Percentiles rank a stretch among this genome's conserved stretches.
These are phyloP conservation scores for Pythium periplocum DNA, from an alignment of 352 stramenopile genomes.

Conservation along the genomic window DNA sequence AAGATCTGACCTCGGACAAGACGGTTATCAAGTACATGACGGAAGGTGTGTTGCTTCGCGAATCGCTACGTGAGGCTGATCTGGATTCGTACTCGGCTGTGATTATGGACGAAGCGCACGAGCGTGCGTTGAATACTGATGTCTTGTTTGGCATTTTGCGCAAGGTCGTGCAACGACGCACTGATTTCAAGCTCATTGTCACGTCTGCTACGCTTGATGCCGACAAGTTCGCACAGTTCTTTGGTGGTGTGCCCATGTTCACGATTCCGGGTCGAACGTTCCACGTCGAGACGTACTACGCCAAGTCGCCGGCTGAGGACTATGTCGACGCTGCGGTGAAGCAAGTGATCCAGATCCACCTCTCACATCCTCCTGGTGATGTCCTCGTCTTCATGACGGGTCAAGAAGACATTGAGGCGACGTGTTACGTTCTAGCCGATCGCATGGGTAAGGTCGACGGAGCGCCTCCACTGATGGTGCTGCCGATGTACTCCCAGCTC, in stretches of 20 bases:
- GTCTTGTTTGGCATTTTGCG: conserved; percentile 92
- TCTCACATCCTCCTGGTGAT: conserved; percentile 95
- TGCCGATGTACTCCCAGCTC: conserved; percentile 99
- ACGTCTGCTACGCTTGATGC: conserved; percentile 97
- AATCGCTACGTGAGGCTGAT: conserved; percentile 89
- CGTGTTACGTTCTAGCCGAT: conserved; percentile 92
- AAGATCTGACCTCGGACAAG: conserved; percentile 92
- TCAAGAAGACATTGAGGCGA: conserved; percentile 98
- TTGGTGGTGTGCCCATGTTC: conserved; percentile 96
- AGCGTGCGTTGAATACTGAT: conserved; percentile 93
- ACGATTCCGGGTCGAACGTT: conserved; percentile 92
- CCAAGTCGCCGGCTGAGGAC: conserved; percentile 94
- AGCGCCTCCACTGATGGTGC: conserved; percentile 92
- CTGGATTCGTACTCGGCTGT: conserved; percentile 86
- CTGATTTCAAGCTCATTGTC: conserved; percentile 90
- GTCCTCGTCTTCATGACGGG: conserved; percentile 99
- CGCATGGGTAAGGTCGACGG: conserved; percentile 93
- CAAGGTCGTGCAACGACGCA: conserved; percentile 85
- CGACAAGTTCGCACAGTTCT: conserved; percentile 96
- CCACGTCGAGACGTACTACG: conserved; percentile 81
- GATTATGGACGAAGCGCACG: conserved; percentile 95
- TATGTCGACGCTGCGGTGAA: conserved; percentile 98
- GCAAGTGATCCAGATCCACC: conserved; percentile 97
- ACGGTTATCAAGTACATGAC: conserved; percentile 98
- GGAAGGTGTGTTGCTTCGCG: conserved; percentile 87